These are phyloP conservation scores for Aspergillus glaucus DNA, from an alignment of 2,329 filamentous ascomycete species.

Conservation along the genomic window DNA sequence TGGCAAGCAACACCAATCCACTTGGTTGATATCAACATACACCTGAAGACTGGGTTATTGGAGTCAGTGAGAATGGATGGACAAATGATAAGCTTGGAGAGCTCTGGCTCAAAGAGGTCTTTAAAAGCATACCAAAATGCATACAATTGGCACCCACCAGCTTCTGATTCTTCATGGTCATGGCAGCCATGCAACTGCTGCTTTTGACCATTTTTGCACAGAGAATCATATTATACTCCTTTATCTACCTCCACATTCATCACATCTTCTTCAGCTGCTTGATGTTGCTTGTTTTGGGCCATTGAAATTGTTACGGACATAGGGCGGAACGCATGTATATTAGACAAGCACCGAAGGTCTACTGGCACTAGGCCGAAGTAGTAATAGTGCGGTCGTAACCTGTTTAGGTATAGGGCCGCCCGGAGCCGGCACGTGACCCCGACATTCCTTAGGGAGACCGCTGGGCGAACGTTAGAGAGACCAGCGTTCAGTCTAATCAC, in stretches of 20 bases:
- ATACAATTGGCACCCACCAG: not conserved
- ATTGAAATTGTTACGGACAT: too few relatives aligned
- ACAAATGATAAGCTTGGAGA: not conserved
- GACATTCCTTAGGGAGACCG: too few relatives aligned
- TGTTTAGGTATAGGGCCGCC: too few relatives aligned
- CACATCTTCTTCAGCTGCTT: slow-evolving; percentile 5
- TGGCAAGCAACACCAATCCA: slow-evolving; percentile 3
- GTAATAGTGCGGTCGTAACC: too few relatives aligned
- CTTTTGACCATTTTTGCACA: not conserved
- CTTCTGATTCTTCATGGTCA: not conserved
- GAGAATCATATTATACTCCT: slow-evolving; percentile 3
- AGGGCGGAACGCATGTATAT: too few relatives aligned
- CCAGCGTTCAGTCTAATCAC: too few relatives aligned
- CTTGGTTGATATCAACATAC: slow-evolving; percentile 4
- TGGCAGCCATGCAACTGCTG: not conserved
- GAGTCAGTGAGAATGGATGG: not conserved
- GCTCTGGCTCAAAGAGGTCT: not conserved
- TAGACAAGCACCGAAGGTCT: too few relatives aligned
- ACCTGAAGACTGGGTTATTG: not conserved
- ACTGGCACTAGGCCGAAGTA: too few relatives aligned
- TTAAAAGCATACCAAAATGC: not conserved
- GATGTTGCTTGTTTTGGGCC: slow-evolving; percentile 4
- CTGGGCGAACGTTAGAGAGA: too few relatives aligned
- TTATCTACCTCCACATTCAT: slow-evolving; percentile 3
- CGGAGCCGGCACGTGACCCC: too few relatives aligned